phyloP scores from a whole-genome alignment of 768 basidiomycete species.

The Mycena belliarum region DNA sequence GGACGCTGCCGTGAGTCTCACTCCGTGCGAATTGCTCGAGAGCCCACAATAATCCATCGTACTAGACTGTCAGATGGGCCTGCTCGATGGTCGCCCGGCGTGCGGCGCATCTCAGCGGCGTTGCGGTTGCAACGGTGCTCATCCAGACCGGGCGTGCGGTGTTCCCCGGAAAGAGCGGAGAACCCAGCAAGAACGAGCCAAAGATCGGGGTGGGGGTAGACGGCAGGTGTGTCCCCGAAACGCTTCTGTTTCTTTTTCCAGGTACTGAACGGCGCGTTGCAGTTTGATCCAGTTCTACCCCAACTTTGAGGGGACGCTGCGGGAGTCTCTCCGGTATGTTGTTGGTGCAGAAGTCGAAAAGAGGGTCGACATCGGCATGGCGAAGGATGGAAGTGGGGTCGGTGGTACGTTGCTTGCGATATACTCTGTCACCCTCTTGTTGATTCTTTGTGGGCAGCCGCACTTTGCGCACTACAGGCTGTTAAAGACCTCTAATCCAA shows the following conservation, averaged over 20 bases:
- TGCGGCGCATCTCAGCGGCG: conserved; percentile 81
- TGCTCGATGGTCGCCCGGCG: conserved; percentile 76
- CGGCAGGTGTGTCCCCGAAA: conserved; percentile 62
- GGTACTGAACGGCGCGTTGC: neutral
- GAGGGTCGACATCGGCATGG: conserved; percentile 83
- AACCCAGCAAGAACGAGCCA: conserved; percentile 36
- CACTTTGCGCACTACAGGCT: conserved; percentile 83
- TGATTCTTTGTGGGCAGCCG: conserved; percentile 51
- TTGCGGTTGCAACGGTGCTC: conserved; percentile 84
- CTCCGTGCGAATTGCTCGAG: neutral
- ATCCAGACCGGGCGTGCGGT: conserved; percentile 76
- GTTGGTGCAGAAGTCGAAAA: conserved; percentile 83
- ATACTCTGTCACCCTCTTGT: neutral
- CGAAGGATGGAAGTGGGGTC: conserved; percentile 96
- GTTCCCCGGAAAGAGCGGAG: conserved; percentile 43
- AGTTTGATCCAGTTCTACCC: conserved; percentile 95
- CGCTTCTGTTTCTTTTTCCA: neutral
- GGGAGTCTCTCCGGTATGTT: conserved; percentile 71
- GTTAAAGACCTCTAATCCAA: conserved; percentile 49
- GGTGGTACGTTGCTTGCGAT: conserved; percentile 68
- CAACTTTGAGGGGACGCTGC: conserved; percentile 71
- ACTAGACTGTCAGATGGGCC: conserved; percentile 79
- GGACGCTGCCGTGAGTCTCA: conserved; percentile 53
- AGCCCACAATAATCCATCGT: conserved; percentile 39
- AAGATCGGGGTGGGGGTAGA: conserved; percentile 86